Evolutionary conservation across 2,329 filamentous ascomycete species (phyloP).

Genomic region (Rutstroemia sp.): DNA sequence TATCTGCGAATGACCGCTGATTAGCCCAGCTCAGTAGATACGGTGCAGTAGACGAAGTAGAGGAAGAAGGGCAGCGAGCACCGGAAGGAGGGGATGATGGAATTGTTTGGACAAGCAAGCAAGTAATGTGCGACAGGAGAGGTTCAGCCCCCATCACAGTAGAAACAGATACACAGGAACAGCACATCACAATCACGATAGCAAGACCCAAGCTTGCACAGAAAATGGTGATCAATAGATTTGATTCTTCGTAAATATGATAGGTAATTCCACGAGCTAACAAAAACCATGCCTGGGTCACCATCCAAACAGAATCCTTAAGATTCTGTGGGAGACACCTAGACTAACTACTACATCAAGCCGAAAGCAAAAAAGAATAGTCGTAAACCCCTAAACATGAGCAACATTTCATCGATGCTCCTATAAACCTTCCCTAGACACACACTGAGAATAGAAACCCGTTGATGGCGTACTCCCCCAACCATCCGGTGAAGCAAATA

Average conservation of each 20-base stretch:
- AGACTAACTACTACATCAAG: neutral
- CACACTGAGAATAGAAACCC: constrained; percentile 21
- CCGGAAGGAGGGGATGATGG: too few species aligned
- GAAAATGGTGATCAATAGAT: neutral
- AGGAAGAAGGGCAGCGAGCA: too few species aligned
- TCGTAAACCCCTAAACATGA: neutral
- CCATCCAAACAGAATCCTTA: neutral
- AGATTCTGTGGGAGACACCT: neutral
- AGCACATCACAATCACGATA: neutral
- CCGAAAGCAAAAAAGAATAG: constrained; percentile 5
- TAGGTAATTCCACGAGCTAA: neutral
- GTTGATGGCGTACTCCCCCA: neutral
- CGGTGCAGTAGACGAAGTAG: too few species aligned
- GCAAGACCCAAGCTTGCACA: neutral
- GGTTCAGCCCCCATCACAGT: neutral
- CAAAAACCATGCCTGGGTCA: neutral
- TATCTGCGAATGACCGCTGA: too few species aligned
- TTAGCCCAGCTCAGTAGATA: too few species aligned
- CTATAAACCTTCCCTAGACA: constrained; percentile 13
- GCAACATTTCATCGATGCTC: too few species aligned
- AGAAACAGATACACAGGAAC: neutral
- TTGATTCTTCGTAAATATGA: constrained; percentile 1
- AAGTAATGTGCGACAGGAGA: too few species aligned
- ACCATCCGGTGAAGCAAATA: constrained; percentile 1
- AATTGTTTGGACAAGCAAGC: too few species aligned